These are phyloP conservation scores for Cyclocybe cylindracea DNA, from an alignment of 768 basidiomycete genomes.

Conservation along the genomic window DNA sequence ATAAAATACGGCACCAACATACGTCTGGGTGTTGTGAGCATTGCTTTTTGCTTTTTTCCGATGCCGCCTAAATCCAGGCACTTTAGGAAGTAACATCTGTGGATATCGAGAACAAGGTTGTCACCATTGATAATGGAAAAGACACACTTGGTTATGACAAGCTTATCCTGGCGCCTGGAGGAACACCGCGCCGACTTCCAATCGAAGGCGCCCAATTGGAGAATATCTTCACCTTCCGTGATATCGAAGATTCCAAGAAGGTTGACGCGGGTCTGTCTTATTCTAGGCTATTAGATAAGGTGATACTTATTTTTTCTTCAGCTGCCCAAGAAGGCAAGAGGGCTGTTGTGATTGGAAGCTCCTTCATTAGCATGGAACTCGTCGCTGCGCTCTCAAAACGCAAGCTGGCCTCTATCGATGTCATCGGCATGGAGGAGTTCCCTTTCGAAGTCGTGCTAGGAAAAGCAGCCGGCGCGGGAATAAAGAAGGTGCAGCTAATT, in stretches of 20 bases:
- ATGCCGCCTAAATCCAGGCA: neutral
- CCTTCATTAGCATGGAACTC: slow-evolving; percentile 94
- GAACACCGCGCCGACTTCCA: slow-evolving; percentile 71
- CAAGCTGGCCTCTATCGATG: slow-evolving; percentile 78
- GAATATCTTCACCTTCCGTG: slow-evolving; percentile 78
- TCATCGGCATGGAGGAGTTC: slow-evolving; percentile 79
- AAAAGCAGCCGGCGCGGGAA: slow-evolving; percentile 71
- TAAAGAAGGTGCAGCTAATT: slow-evolving; percentile 61
- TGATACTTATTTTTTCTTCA: slow-evolving; percentile 22
- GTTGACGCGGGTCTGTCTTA: slow-evolving; percentile 60
- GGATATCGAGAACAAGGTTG: slow-evolving; percentile 61
- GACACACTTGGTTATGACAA: slow-evolving; percentile 69
- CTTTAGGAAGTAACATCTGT: slow-evolving; percentile 70
- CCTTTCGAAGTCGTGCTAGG: slow-evolving; percentile 87
- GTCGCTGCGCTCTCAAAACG: slow-evolving; percentile 73
- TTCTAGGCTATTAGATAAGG: neutral
- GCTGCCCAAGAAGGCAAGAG: slow-evolving; percentile 73
- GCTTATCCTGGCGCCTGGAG: slow-evolving; percentile 80
- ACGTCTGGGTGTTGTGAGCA: slow-evolving; percentile 55
- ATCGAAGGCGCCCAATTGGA: slow-evolving; percentile 72
- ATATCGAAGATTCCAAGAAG: slow-evolving; percentile 67
- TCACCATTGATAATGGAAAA: slow-evolving; percentile 61
- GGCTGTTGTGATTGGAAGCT: slow-evolving; percentile 82
- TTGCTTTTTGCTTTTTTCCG: neutral
- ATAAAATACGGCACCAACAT: slow-evolving; percentile 72